Evolutionary conservation across 208 protist genomes (phyloP).

Genomic region (Novymonas esmeraldas): DNA sequence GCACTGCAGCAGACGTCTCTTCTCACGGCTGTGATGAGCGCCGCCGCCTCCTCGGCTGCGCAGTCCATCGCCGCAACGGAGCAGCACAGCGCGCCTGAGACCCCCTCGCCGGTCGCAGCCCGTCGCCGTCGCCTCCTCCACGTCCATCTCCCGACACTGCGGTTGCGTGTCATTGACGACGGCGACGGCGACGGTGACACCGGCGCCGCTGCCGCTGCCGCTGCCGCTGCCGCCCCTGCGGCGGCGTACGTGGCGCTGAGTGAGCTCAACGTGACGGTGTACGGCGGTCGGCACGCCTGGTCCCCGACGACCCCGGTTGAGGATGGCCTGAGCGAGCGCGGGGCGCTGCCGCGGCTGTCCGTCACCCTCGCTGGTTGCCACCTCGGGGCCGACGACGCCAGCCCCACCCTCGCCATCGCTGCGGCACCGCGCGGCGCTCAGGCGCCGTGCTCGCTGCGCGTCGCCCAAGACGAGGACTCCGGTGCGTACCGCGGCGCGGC

Average conservation of each 20-base stretch:
- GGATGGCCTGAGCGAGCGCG: background rate
- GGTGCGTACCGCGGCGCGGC: constrained; percentile 26
- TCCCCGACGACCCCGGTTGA: background rate
- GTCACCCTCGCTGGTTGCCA: constrained; percentile 20
- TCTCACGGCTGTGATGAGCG: constrained; percentile 7
- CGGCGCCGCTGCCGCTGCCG: background rate
- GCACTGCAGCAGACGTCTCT: constrained; percentile 29
- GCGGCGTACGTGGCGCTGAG: constrained; percentile 26
- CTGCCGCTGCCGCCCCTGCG: background rate
- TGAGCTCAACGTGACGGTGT: constrained; percentile 17
- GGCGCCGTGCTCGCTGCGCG: constrained; percentile 1
- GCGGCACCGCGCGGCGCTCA: background rate
- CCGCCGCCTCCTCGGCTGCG: constrained; percentile 15
- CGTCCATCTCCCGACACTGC: constrained; percentile 15
- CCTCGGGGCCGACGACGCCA: constrained; percentile 20
- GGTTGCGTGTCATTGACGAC: constrained; percentile 13
- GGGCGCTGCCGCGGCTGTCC: constrained; percentile 4
- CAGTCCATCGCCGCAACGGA: constrained; percentile 1
- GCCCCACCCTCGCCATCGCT: constrained; percentile 18
- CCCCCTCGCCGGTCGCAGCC: background rate
- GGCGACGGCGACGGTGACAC: background rate
- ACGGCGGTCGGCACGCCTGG: background rate
- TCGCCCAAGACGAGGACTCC: constrained; percentile 11
- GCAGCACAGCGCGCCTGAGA: background rate
- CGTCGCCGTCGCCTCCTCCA: constrained; percentile 12